Base-by-base conservation (phyloP, 352 stramenopile species). In the Phytophthora pinifolia region DNA sequence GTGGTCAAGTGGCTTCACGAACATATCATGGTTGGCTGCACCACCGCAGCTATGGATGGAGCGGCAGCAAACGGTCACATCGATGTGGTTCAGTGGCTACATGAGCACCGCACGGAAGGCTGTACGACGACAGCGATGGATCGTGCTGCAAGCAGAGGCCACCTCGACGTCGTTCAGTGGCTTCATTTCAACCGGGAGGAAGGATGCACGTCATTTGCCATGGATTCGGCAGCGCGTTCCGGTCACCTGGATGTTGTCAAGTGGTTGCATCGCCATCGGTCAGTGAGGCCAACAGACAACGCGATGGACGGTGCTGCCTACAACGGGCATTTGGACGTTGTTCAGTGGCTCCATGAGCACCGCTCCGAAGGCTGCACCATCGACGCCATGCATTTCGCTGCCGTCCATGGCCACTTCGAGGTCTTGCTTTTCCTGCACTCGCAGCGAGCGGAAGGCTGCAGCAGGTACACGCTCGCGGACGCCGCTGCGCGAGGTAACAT, bases 161-260 rank as follows among this genome's bases (percentile, higher is more conserved):
- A 79, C 35, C 54, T 79, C 20, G 5, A 69, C 3, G 59, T 76
- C n/a, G 46, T 76, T 22, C 51, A 67, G 32, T 75, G 61, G 62
- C 50, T 79, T 1, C 63, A 74, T 17, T 18, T 22, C 7, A 52
- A 74, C 27, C 63, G 63, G 30, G 3, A 10, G 12, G 59, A 59
- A 25, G 47, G 60, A 10, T 64, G 60, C 15, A 68, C 60, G 10
- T n/a, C 45, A n/a, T 59, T 56, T 42, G 59, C 59, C 1, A 62
- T 67, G 45, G 59, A 67, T 31, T 54, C 36, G 4, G 54, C 60
- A 3, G 46, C 60, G 14, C 33, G 52, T 14, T 48, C 34, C 9
- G 54, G 55, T 15, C n/a, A 65, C 34, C 38, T 70, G 32, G 6
- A 42, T 8, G 47, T 65, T 13, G 37, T 65, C 12, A 17, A 65